phyloP scores from a whole-genome alignment of 2,329 filamentous ascomycete species.

The Curvularia sp. region DNA sequence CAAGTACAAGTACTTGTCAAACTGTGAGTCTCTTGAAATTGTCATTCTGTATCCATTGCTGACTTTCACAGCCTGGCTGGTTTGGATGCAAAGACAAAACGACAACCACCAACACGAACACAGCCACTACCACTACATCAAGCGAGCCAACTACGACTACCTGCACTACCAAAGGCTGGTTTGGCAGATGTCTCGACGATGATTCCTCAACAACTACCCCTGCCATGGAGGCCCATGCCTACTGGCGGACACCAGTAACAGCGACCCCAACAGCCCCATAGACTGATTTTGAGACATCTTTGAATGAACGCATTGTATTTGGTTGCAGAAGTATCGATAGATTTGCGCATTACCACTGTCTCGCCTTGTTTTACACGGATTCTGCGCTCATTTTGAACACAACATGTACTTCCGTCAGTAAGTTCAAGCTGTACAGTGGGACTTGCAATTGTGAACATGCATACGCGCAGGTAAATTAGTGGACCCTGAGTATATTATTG shows the following conservation, averaged over 20 bases:
- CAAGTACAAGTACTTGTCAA: slow-evolving; percentile 42
- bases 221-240: slow-evolving; percentile 34
- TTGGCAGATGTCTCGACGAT: slow-evolving; percentile 44
- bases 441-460: neutral
- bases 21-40: slow-evolving; percentile 31
- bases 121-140: slow-evolving; percentile 29
- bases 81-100: slow-evolving; percentile 48
- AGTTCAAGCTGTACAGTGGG: neutral
- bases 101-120: slow-evolving; percentile 26
- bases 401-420: neutral
- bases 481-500: neutral
- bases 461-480: neutral
- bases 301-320: neutral
- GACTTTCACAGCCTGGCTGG: slow-evolving; percentile 42
- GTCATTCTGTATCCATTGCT: slow-evolving; percentile 5
- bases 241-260: slow-evolving; percentile 34
- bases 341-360: neutral
- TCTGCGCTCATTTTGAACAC: neutral
- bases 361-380: neutral
- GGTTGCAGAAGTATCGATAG: neutral
- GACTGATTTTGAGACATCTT: neutral
- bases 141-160: slow-evolving; percentile 35
- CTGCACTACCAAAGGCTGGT: slow-evolving; percentile 47
- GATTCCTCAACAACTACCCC: slow-evolving; percentile 33
- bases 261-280: slow-evolving; percentile 32